These are phyloP conservation scores for Rickenella mellea DNA, from an alignment of 768 basidiomycete species.

Conservation along the genomic window DNA sequence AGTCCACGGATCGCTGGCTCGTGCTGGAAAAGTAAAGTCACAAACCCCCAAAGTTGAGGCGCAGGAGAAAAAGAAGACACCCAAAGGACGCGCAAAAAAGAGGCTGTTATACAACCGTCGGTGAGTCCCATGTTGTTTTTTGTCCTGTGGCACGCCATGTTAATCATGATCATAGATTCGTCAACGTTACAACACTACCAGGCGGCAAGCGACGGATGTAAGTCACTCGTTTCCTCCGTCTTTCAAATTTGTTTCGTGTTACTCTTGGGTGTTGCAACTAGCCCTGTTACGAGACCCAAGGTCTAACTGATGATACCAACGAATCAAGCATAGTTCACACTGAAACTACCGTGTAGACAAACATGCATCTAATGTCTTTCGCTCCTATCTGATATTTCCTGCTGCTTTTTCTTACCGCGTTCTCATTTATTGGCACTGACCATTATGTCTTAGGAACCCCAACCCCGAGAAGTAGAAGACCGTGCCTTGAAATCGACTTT, in stretches of 20 bases:
- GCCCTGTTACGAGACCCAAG: background rate
- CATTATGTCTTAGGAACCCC: constrained; percentile 40
- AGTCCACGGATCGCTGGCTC: constrained; percentile 99
- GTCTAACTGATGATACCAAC: constrained; percentile 43
- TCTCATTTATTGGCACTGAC: constrained; percentile 10
- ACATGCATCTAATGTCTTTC: constrained; percentile 90
- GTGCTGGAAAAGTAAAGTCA: constrained; percentile 98
- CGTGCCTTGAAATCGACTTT: no score
- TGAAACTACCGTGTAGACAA: constrained; percentile 81
- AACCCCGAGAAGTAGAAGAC: constrained; percentile 58
- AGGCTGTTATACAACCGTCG: constrained; percentile 87
- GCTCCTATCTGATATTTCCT: constrained; percentile 87
- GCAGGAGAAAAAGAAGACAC: constrained; percentile 98
- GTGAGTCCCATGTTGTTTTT: constrained; percentile 32
- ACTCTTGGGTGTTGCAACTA: constrained; percentile 4
- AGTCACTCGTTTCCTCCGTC: constrained; percentile 30
- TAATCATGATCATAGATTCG: constrained; percentile 46
- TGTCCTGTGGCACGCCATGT: background rate
- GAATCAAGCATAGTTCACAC: constrained; percentile 92
- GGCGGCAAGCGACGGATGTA: constrained; percentile 96
- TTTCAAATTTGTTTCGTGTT: constrained; percentile 7
- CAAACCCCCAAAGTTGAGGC: constrained; percentile 97
- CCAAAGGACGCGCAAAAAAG: constrained; percentile 98
- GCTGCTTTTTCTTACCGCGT: constrained; percentile 7
- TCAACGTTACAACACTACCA: constrained; percentile 84